Base-by-base conservation (phyloP, 306 rosid species). In the Psophocarpus tetragonolobus region DNA sequence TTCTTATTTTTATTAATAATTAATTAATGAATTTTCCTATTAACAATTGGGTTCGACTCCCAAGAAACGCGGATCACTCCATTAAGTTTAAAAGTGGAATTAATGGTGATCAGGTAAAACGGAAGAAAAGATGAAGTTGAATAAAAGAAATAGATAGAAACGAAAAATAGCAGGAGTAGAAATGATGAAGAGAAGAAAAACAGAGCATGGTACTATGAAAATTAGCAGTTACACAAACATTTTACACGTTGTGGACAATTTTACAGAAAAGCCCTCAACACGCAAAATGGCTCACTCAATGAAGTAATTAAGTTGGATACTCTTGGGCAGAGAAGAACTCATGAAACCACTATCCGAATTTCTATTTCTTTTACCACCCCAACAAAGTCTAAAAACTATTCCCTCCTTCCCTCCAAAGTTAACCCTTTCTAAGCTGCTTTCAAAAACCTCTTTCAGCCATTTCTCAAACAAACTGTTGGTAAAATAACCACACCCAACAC, bases 291-390 rank as follows among this genome's bases (percentile, higher is more conserved):
- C 76, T 85, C 75, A 85, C 80, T 82, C 87, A 78, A 85, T 68
- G 45, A 77, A 84, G 86, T 77, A 77, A 26, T 81, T 87, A 79
- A 93, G 79, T 80, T 82, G 83, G 87, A 93, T 85, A 29, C 77
- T 68, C 69, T 84, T 86, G 18, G 98, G 98, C 73, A 93, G 87
- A 78, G 87, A 77, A 15, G 97, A 85, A 61, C 92, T 86, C 86
- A 84, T 84, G 80, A 84, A 93, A 69, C 92, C 91, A 71, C 76
- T 84, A 73, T 85, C 93, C 87, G 70, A 79, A 78, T 82, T 78
- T 12, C 85, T 88, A 76, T 69, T 85, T 38, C 87, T 89, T 77
- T 85, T 84, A 26, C 87, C 88, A 50, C 82, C 90, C 87, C 85
- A 89, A 85, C 81, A 81, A 47, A 93, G 91, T 82, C 87, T 88